Evolutionary conservation across 2,329 filamentous ascomycete genomes (phyloP), one percentile per base, ranked within the genome.

Genomic region (Colletotrichum sp.): DNA sequence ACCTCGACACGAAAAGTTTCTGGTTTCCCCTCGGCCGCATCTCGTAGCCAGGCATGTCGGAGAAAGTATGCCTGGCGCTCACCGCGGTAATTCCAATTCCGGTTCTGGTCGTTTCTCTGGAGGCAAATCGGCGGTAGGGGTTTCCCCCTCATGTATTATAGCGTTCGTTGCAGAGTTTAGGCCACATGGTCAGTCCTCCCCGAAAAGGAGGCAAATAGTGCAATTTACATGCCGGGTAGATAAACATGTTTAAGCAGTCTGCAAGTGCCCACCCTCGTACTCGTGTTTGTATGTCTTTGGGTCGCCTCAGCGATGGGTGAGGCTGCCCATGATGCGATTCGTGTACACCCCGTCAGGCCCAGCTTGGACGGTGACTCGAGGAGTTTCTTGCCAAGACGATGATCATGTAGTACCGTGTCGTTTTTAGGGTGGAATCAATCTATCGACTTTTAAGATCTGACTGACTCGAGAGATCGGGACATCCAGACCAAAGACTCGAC

Each of bases 1-100:
- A 64, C 68, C 68, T 68, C 36, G 69, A 73, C 68, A 60, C n/a
- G 72, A 75, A 75, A 75, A 72, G 73, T 77, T 72, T 72, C 26
- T 75, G 71, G 24, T 59, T 69, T 75, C 18, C 22, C 63, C 65
- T 71, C 36, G 24, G 55, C n/a, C 52, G 36, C 52, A 28, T 72
- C 34, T 59, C 12, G 57, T 30, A 15, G 26, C 8, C 39, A 44
- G n/a, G 48, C 69, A 48, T 26, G 16, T 26, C 22, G 36, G 12
- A 64, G n/a, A 28, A 28, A 22, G 18, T 16, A 36, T 36, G 57
- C 36, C 18, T 34, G 5, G 26, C 24, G 15, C 26, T 36, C 34
- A 30, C 16, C n/a, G 24, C 26, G 65, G 71, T 26, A 22, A 57
- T 48, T 76, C 57, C 73, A 65, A 30, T 69, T 74, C 36, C 60